These are phyloP conservation scores for Prosopis cineraria DNA, from an alignment of 306 rosid species.

Conservation along the genomic window DNA sequence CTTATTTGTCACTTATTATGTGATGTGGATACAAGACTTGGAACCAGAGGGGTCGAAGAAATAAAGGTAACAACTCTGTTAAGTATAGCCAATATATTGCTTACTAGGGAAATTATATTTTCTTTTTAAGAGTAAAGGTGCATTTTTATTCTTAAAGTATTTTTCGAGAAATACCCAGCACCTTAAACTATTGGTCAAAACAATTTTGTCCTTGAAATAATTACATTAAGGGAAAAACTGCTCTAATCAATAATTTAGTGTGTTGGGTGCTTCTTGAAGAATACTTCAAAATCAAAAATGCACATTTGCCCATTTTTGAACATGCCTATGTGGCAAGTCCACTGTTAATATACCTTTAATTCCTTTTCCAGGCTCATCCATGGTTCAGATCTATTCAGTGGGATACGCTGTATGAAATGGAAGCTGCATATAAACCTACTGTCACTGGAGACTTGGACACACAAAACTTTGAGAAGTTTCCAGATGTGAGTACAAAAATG, in stretches of 20 bases:
- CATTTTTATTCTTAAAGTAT: no score
- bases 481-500: constrained; percentile 69
- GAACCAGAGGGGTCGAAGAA: constrained; percentile 90
- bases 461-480: constrained; percentile 96
- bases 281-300: constrained; percentile 9
- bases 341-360: constrained; percentile 6
- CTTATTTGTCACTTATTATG: constrained; percentile 83
- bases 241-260: no score
- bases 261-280: no score
- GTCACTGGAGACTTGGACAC: constrained; percentile 93
- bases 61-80: constrained; percentile 67
- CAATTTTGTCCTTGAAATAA: no score
- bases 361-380: constrained; percentile 82
- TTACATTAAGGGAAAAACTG: no score
- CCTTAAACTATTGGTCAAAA: no score
- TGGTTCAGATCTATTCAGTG: constrained; percentile 85
- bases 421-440: constrained; percentile 88
- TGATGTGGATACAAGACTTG: constrained; percentile 91
- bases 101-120: constrained; percentile 11
- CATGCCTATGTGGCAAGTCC: constrained; percentile 7
- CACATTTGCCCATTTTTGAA: no score
- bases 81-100: constrained; percentile 22
- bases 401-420: constrained; percentile 93
- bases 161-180: no score
- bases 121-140: no score